Evolutionary conservation across 805 yeast species (phyloP), one percentile per base, ranked within the genome.

Genomic region (Wickerhamiella azyma): DNA sequence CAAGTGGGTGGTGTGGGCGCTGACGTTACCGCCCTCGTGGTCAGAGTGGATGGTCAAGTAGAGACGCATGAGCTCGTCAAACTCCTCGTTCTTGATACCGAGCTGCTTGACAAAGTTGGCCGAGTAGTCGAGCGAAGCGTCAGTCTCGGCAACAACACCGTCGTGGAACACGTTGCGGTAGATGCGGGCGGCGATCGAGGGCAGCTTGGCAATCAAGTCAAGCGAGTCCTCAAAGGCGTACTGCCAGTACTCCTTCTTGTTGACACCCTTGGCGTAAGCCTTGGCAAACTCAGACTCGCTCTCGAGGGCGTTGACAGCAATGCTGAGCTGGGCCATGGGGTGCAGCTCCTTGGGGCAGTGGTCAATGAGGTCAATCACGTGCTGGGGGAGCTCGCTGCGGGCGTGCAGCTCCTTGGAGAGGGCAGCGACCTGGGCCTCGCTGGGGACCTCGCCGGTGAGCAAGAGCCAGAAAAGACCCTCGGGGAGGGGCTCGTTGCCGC

Each of bases 241-340:
- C 66, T 75, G 74, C 94, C 94, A 82, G 76, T 81, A 82, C 56
- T 82, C 72, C 66, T 74, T 75, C 74, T 82, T 83, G 71, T 74
- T 73, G 52, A 80, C 85, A 68, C 94, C 94, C 49, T 74, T 69
- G 56, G 85, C 89, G 63, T 82, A 82, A 51, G 92, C 89, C 70
- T 81, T 81, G 58, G 89, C 80, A 61, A 81, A 82, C 60, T 77
- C 78, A 47, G 89, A 81, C 69, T 83, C 92, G 51, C 79, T 70
- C 71, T 82, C 89, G 60, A 82, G 71, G 44, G 92, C 86, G 52
- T 77, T 80, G 47, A 82, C 74, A 40, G 89, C 94, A 64, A 83
- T 80, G 53, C 86, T 77, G 62, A 82, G 79, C 70, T 82, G 94
- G 47, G 94, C 88, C 94, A 82, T 82, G 68, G 94, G 92, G 67